Conservation (phyloP, 2,329 filamentous ascomycete species). For the Fusarium lyarnte region DNA sequence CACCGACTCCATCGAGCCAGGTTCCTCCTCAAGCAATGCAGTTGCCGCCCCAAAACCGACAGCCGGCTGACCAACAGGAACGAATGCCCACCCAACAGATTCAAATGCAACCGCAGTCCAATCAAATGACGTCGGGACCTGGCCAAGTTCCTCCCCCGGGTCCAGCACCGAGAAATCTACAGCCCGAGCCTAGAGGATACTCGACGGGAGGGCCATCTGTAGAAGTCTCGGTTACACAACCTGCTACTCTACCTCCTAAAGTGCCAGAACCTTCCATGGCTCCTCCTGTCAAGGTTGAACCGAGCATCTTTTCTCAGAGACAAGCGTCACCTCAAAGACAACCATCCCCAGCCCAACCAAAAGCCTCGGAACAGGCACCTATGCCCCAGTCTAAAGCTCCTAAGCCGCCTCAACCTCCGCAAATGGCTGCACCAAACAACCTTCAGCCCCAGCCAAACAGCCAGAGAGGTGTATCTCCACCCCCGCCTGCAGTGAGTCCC, state of each 20-base stretch:
- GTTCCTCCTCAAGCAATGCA: background rate
- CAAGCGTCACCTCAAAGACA: background rate
- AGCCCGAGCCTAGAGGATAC: background rate
- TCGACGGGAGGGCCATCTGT: background rate
- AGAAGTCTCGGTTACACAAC: background rate
- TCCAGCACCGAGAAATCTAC: background rate
- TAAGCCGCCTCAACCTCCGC: background rate
- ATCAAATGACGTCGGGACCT: background rate
- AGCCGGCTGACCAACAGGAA: background rate
- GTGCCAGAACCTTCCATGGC: background rate
- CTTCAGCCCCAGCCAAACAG: background rate
- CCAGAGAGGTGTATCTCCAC: background rate
- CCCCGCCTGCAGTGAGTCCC: conserved; percentile 26
- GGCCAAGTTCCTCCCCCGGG: background rate
- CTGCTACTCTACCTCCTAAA: background rate
- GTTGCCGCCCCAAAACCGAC: background rate
- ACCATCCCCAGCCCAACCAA: background rate
- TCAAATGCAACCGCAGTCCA: background rate
- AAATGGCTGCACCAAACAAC: background rate
- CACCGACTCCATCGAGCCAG: background rate
- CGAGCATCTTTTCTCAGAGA: background rate
- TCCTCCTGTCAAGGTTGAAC: background rate
- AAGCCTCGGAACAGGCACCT: background rate
- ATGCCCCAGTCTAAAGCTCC: background rate
- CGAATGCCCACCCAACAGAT: background rate